Evolutionary conservation across 352 stramenopile genomes (phyloP).

Genomic region (Phytopythium oedochilum): DNA sequence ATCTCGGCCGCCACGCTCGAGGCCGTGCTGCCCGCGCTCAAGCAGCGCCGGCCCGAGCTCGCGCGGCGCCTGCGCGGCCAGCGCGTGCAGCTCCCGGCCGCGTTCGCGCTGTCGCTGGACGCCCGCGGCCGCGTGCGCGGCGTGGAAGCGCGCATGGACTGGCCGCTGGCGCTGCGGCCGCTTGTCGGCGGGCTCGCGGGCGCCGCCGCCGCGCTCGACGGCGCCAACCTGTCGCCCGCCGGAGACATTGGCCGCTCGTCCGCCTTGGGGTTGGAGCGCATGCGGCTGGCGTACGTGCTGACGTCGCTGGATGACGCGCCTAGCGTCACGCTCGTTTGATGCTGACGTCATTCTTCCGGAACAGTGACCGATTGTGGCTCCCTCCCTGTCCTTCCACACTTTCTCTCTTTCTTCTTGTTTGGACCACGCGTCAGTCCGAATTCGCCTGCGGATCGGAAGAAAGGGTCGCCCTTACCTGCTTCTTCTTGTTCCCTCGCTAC

Average conservation of each 20-base stretch:
- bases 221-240: constrained; percentile 11
- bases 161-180: constrained; percentile 9
- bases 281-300: constrained; percentile 11
- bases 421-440: too few species aligned
- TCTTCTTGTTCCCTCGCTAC: too few species aligned
- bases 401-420: too few species aligned
- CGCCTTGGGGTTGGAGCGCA: background rate
- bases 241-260: constrained; percentile 9
- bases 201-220: constrained; percentile 12
- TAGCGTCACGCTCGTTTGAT: background rate
- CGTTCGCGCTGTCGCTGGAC: constrained; percentile 14
- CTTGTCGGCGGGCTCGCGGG: constrained; percentile 14
- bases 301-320: background rate
- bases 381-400: too few species aligned
- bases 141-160: constrained; percentile 8
- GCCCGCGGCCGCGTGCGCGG: constrained; percentile 1
- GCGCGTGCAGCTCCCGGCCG: constrained; percentile 8
- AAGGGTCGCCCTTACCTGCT: too few species aligned
- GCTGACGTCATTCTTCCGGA: background rate
- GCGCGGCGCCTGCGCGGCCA: constrained; percentile 1
- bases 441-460: too few species aligned
- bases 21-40: constrained; percentile 8
- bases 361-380: background rate
- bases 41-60: constrained; percentile 5
- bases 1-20: constrained; percentile 4